phyloP scores from a whole-genome alignment of 176 grass and related monocot genomes.

The Oryza nivara region DNA sequence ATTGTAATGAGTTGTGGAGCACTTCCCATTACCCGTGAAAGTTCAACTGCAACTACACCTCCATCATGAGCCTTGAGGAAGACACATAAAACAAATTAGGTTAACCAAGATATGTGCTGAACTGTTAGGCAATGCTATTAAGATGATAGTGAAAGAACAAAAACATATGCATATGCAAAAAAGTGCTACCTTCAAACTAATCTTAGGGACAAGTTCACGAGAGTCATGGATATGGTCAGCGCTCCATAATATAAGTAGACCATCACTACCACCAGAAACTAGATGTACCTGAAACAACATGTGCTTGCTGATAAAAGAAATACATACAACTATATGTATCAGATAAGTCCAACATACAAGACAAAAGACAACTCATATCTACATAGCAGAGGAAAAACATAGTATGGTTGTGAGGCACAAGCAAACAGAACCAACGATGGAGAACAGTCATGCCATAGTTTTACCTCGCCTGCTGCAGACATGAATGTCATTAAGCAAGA shows the following conservation, averaged over 20 bases:
- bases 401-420: slow-evolving; percentile 27
- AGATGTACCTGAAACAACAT: slow-evolving; percentile 76
- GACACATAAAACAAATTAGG: slow-evolving; percentile 18
- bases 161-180: slow-evolving; percentile 8
- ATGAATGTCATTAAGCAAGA: slow-evolving; percentile 96
- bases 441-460: slow-evolving; percentile 9
- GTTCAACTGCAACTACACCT: slow-evolving; percentile 95
- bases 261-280: slow-evolving; percentile 96
- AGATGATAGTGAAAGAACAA: slow-evolving; percentile 1
- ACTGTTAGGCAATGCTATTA: slow-evolving; percentile 20
- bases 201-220: slow-evolving; percentile 92
- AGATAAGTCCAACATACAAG: slow-evolving; percentile 27
- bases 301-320: slow-evolving; percentile 26
- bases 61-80: slow-evolving; percentile 87
- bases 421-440: slow-evolving; percentile 15
- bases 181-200: slow-evolving; percentile 83
- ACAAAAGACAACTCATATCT: slow-evolving; percentile 13
- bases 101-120: slow-evolving; percentile 26
- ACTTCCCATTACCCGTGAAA: slow-evolving; percentile 95
- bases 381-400: slow-evolving; percentile 11
- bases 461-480: slow-evolving; percentile 93
- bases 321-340: slow-evolving; percentile 23
- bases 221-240: slow-evolving; percentile 96
- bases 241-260: slow-evolving; percentile 94
- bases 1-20: slow-evolving; percentile 98